Percentiles rank a stretch among this genome's conserved stretches.
These are phyloP conservation scores for Prunus campanulata DNA, from an alignment of 306 rosid genomes.

Conservation along the genomic window DNA sequence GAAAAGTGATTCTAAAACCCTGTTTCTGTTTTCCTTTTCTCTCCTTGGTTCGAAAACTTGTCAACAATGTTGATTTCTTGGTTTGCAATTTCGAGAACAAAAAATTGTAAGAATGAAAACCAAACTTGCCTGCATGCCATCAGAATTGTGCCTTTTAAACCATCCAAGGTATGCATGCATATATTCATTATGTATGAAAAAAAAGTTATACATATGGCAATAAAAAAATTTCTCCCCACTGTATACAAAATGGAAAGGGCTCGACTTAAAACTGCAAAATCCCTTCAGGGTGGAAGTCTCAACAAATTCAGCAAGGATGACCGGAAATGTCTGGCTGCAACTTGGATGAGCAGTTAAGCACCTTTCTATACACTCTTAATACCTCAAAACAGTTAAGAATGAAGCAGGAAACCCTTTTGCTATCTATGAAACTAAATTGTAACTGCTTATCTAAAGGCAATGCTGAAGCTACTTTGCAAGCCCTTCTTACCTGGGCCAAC, in stretches of 20 bases:
- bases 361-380: conserved; percentile 29
- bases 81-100: neutral
- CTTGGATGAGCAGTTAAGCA: conserved; percentile 14
- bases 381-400: conserved; percentile 11
- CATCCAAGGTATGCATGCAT: neutral
- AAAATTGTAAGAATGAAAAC: neutral
- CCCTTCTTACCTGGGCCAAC: conserved; percentile 59
- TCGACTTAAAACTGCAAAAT: neutral
- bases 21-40: too few species aligned
- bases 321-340: neutral
- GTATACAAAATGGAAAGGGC: conserved; percentile 18
- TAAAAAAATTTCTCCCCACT: neutral
- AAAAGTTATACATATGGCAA: neutral
- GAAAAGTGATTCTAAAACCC: too few species aligned
- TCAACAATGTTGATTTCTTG: neutral
- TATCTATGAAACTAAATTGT: conserved; percentile 28
- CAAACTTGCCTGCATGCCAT: neutral
- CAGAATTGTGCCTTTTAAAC: neutral
- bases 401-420: conserved; percentile 10
- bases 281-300: conserved; percentile 5
- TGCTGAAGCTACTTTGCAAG: conserved; percentile 67
- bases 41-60: neutral
- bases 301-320: conserved; percentile 7
- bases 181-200: neutral
- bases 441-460: conserved; percentile 67